phyloP scores from a whole-genome alignment of 2,329 filamentous ascomycete genomes.

The Passalora sequoiae region DNA sequence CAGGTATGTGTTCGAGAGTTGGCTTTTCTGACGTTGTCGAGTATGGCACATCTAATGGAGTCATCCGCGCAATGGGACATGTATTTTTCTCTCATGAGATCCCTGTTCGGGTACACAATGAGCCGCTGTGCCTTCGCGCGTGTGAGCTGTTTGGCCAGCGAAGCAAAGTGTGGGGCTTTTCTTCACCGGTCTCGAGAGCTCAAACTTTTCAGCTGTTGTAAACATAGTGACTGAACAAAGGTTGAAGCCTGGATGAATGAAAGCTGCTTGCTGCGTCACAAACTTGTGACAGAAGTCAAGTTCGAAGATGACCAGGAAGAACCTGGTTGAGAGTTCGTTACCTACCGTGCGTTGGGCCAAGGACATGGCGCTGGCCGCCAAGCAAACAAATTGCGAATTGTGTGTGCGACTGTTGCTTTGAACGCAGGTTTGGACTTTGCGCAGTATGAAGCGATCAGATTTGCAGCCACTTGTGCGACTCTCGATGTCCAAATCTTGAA shows the following conservation, averaged over 20 bases:
- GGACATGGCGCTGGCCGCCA: too few species aligned
- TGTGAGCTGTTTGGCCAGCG: conserved; percentile 3
- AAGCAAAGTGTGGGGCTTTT: conserved; percentile 1
- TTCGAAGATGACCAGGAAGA: background rate
- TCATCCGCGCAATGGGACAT: background rate
- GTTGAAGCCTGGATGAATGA: background rate
- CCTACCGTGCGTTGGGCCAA: too few species aligned
- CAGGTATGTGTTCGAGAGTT: conserved; percentile 1
- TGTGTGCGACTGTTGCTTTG: too few species aligned
- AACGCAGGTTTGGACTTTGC: too few species aligned
- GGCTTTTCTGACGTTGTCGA: too few species aligned
- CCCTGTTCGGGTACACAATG: too few species aligned
- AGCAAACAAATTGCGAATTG: too few species aligned
- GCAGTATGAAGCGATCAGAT: too few species aligned
- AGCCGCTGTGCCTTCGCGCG: background rate
- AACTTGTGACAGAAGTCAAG: conserved; percentile 1
- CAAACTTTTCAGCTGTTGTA: conserved; percentile 1
- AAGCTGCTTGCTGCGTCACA: background rate
- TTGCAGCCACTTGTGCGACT: too few species aligned
- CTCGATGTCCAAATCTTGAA: too few species aligned
- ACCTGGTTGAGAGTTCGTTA: background rate
- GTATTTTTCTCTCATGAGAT: background rate
- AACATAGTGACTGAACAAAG: background rate
- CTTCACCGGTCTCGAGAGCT: conserved; percentile 8
- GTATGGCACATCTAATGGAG: background rate